Evolutionary conservation across 2,329 filamentous ascomycete genomes (phyloP), one percentile per base, ranked within the genome.

Genomic region (Chrysoporthe deuterocubensis): DNA sequence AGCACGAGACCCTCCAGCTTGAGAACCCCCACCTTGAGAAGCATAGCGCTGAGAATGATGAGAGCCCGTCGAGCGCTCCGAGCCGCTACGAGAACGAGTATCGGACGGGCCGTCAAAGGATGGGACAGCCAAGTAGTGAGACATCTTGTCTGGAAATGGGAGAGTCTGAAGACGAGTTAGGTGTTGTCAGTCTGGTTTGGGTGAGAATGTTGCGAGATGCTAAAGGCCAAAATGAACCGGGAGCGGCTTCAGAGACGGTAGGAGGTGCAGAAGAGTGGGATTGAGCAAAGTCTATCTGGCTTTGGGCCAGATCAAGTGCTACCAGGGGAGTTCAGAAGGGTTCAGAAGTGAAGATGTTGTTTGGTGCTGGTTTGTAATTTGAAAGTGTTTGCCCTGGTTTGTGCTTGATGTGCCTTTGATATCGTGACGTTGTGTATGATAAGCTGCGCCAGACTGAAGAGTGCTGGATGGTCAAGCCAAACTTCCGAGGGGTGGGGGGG

Each of bases 21-120:
- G 64, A 37, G 57, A 63, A 21, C 48, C 65, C 21, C 57, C 65
- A 32, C 34, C 57, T n/a, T 63, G 64, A 37, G 64, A 57, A 57
- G 62, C 44, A n/a, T 26, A 40, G 50, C 11, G 67, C 16, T 65
- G 65, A 11, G 63, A 66, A 40, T 69, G 64, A 40, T 69, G 69
- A 4, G 67, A 54, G 1, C 69, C 60, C 32, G 34, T 48, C 34
- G 66, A 66, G 50, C 50, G 59, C 34, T 60, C 63, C 8, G 68
- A 70, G 8, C 50, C 40, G 21, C 59, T 59, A 34, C 60, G 54
- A 40, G 67, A 64, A 14, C 69, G 69, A n/a, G 69, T 70, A 40
- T 70, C 69, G 8, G 69, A 70, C 2, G 69, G 67, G 14, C 69
- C 69, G 59, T 70, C 69, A 4, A 52, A 67, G 9, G 60, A 58